Percentiles rank a stretch among this genome's conserved stretches.
Evolutionary conservation across 768 basidiomycete species (phyloP).

Genomic region (Agaricus subrufescens): DNA sequence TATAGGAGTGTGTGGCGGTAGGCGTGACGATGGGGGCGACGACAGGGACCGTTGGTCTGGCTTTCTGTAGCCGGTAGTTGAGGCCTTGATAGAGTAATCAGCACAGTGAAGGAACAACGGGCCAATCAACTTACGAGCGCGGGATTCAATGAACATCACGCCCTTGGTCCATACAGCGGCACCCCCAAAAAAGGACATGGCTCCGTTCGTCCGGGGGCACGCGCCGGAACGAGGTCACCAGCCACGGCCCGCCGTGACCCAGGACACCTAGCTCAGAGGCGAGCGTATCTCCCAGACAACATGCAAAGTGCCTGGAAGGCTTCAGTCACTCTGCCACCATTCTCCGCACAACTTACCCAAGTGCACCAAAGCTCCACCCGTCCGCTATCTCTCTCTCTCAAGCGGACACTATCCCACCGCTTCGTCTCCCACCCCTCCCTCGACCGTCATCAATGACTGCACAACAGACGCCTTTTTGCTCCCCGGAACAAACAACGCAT

Average conservation of each 20-base stretch:
- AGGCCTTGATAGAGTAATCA: slow-evolving; percentile 26
- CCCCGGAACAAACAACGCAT: slow-evolving; percentile 35
- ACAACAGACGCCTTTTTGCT: no score
- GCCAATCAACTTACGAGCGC: slow-evolving; percentile 46
- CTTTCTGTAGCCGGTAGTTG: slow-evolving; percentile 49
- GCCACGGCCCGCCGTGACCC: no score
- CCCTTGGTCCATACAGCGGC: slow-evolving; percentile 91
- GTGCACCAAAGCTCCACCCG: slow-evolving; percentile 56
- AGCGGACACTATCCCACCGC: slow-evolving; percentile 58
- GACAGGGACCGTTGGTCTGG: slow-evolving; percentile 73
- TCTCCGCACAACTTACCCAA: slow-evolving; percentile 49
- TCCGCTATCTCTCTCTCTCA: slow-evolving; percentile 33
- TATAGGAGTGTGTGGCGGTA: slow-evolving; percentile 93
- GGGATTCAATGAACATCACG: slow-evolving; percentile 97
- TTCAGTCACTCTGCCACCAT: neutral
- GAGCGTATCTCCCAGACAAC: slow-evolving; percentile 87
- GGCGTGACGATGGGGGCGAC: slow-evolving; percentile 99
- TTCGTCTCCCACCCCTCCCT: slow-evolving; percentile 25
- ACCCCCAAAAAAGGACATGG: slow-evolving; percentile 71
- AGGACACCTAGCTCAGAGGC: slow-evolving; percentile 88
- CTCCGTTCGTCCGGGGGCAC: slow-evolving; percentile 90
- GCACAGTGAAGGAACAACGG: no score
- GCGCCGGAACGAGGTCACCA: slow-evolving; percentile 34
- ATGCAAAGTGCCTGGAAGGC: slow-evolving; percentile 69
- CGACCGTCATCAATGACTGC: no score